phyloP scores from a whole-genome alignment of 192 early-diverging fungal genomes.

The Backusella sp. region DNA sequence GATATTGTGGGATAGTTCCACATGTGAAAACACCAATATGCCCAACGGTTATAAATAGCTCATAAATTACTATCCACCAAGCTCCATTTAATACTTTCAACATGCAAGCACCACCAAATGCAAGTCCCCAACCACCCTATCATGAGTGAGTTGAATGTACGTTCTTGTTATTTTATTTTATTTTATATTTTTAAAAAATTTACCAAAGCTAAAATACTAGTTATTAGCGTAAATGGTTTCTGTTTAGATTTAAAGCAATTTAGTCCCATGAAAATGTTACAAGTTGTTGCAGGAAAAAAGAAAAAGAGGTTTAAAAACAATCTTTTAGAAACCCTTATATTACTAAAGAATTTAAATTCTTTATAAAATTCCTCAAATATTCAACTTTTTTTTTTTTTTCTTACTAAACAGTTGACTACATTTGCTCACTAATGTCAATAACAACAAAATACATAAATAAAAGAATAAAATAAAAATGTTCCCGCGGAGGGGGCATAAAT shows the following conservation, averaged over 20 bases:
- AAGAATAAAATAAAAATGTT: neutral
- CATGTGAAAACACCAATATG: conserved; percentile 12
- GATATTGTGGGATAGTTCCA: conserved; percentile 20
- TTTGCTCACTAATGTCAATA: neutral
- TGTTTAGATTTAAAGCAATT: neutral
- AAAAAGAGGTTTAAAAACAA: neutral
- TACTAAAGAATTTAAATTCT: neutral
- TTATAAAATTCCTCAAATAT: neutral
- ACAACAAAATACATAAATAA: neutral
- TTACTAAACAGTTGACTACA: neutral
- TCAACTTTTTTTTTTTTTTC: neutral
- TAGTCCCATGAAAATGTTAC: neutral
- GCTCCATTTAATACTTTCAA: conserved; percentile 11
- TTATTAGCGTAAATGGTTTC: neutral
- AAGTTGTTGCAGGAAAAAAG: neutral
- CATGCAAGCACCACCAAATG: conserved; percentile 29
- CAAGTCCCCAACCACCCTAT: conserved; percentile 32
- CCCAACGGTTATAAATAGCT: conserved; percentile 25
- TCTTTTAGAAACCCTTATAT: neutral
- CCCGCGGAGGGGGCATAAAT: neutral
- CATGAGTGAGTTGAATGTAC: no score
- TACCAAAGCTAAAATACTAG: conserved; percentile 10
- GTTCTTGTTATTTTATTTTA: neutral
- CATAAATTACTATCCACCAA: conserved; percentile 38
- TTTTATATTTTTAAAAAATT: neutral